Base-by-base conservation (phyloP, 2,329 filamentous ascomycete genomes). In the Ilyonectria robusta region DNA sequence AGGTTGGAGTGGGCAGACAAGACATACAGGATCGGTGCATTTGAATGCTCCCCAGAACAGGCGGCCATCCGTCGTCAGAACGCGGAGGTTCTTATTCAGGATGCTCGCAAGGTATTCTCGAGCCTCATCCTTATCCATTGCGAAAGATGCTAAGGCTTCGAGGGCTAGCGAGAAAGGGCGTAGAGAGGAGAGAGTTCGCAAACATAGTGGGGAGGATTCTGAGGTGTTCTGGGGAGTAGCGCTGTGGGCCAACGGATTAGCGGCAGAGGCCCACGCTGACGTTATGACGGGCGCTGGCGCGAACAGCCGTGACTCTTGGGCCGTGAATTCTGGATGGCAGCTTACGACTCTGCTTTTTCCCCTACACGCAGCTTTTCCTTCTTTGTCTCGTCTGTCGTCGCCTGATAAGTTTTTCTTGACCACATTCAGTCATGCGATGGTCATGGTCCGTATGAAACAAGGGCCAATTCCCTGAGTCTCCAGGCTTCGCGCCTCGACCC, bases 31-130 rank as follows among this genome's bases (percentile, higher is more conserved):
- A 84, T 99, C 96, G 33, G 95, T 98, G 84, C 96, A 99, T 82
- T 97, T 98, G 83, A 99, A 93, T 70, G 91, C 87, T 21, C 96
- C 96, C 62, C 94, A 89, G 80, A 98, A 99, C 79, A 97, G 91
- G 67, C 96, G 93, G 17, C 89, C 90, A 78, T 98, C 95, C 5
- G 90, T 93, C 15, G 92, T 93, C 74, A 93, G 89, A 61, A 98
- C 84, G 65, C 94, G 91, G 37, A 98, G 83, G 44, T 89, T 93
- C 79, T 93, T 93, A 79, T 93, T 93, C 59, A 97, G 84, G 57
- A 97, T 88, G 26, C 91, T 89, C 37, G 81, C 79, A 31, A 94
- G 85, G 76, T 88, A 93, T 48, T 80, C 76, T 63, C 83, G 82
- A 21, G 89, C 87, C 75, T 88, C 84, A 47, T 83, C 78, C 73